These are phyloP conservation scores for Jatropha podagrica DNA, from an alignment of 441 rosid genomes.

Conservation along the genomic window DNA sequence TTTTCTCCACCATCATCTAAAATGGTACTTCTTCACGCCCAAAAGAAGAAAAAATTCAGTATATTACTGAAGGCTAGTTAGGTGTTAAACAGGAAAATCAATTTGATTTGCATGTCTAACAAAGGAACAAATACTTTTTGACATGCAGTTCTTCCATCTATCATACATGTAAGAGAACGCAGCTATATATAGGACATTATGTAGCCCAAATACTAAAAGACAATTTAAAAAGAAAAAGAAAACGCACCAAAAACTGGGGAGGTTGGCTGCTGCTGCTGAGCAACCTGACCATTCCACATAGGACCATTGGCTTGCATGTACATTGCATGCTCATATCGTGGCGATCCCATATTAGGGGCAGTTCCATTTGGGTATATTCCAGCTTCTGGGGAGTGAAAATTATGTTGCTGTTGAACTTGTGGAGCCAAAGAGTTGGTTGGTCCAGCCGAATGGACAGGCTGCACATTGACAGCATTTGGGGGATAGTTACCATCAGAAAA, in stretches of 20 bases:
- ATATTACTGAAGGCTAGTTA: not conserved
- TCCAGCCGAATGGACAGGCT: constrained; percentile 44
- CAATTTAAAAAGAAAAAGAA: constrained; percentile 20
- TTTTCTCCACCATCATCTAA: too few species aligned
- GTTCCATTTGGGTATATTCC: constrained; percentile 67
- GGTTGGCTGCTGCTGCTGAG: constrained; percentile 56
- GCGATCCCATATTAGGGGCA: constrained; percentile 49
- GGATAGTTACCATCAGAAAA: constrained; percentile 54
- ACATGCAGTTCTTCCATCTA: not conserved
- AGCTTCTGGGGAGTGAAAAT: constrained; percentile 49
- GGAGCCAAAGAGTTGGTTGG: constrained; percentile 45
- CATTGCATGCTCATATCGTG: constrained; percentile 60
- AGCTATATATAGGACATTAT: too few species aligned
- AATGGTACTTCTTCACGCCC: too few species aligned
- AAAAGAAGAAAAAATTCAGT: not conserved
- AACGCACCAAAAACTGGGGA: constrained; percentile 71
- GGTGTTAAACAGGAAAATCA: not conserved
- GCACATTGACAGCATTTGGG: constrained; percentile 50
- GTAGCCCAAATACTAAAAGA: not conserved
- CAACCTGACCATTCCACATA: constrained; percentile 73
- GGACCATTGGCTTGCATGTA: constrained; percentile 53
- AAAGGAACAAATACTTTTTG: not conserved
- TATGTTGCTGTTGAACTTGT: constrained; percentile 71
- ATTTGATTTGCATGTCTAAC: not conserved
- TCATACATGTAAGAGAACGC: not conserved